Evolutionary conservation across 345 rosid genomes (phyloP).

Genomic region (Isatis tinctoria): DNA sequence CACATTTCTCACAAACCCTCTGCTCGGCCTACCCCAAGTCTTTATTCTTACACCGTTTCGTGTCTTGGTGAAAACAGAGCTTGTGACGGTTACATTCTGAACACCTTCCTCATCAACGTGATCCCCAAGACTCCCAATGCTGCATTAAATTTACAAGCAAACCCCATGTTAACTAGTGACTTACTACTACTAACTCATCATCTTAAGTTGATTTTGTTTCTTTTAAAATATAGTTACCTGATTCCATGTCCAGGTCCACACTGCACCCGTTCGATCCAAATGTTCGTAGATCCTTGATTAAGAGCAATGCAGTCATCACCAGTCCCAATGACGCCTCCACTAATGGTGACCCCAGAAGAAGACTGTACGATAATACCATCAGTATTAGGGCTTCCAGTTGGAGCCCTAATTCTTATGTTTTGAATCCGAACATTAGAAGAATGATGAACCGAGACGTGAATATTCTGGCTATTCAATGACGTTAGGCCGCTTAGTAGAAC

Average conservation of each 20-base stretch:
- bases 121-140: conserved; percentile 57
- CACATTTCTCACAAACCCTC: conserved; percentile 41
- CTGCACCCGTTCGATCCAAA: conserved; percentile 38
- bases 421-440: conserved; percentile 39
- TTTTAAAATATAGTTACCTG: conserved; percentile 32
- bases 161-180: neutral
- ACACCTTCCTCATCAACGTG: conserved; percentile 41
- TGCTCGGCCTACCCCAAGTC: conserved; percentile 52
- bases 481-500: conserved; percentile 41
- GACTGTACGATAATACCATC: conserved; percentile 51
- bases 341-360: conserved; percentile 42
- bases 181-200: neutral
- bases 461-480: conserved; percentile 47
- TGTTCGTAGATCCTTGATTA: conserved; percentile 47
- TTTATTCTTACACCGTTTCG: conserved; percentile 61
- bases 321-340: conserved; percentile 36
- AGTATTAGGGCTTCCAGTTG: conserved; percentile 52
- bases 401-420: conserved; percentile 41
- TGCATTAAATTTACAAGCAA: conserved; percentile 14
- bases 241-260: conserved; percentile 78
- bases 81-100: conserved; percentile 38
- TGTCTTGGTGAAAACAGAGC: conserved; percentile 36
- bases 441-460: conserved; percentile 41
- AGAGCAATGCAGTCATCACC: conserved; percentile 64
- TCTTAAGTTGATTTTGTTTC: neutral